Percentiles rank a stretch among this genome's conserved stretches.
phyloP scores from a whole-genome alignment of 176 grass and related monocot genomes.

The Otatea glauca region DNA sequence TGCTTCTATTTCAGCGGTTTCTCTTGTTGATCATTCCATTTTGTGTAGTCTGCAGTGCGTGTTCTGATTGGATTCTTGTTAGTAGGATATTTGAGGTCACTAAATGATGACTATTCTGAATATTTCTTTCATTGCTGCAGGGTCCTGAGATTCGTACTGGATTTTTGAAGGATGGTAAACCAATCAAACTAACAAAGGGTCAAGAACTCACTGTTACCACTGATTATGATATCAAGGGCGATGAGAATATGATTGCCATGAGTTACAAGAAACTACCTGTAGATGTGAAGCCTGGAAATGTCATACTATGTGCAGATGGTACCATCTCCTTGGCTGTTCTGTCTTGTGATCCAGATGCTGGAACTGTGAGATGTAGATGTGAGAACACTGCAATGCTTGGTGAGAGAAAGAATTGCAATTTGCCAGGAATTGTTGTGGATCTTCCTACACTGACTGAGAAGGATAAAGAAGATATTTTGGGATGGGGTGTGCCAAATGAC shows the following conservation, averaged over 20 bases:
- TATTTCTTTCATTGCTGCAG: conserved; percentile 39
- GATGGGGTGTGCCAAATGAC: conserved; percentile 85
- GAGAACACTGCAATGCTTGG: conserved; percentile 84
- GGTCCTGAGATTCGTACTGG: conserved; percentile 95
- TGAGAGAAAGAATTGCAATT: conserved; percentile 94
- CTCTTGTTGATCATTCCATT: background rate
- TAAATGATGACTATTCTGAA: conserved; percentile 5
- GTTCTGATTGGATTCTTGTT: background rate
- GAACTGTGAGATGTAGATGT: conserved; percentile 86
- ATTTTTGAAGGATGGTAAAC: conserved; percentile 88
- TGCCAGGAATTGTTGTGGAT: conserved; percentile 89
- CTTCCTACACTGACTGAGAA: conserved; percentile 89
- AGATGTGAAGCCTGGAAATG: conserved; percentile 85
- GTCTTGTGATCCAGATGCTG: conserved; percentile 76
- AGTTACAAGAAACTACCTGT: conserved; percentile 95
- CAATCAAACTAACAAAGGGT: conserved; percentile 82
- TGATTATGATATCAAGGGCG: conserved; percentile 88
- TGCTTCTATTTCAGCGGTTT: background rate
- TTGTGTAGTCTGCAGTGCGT: background rate
- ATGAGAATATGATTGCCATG: conserved; percentile 78
- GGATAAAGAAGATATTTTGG: conserved; percentile 87
- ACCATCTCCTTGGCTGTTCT: conserved; percentile 81
- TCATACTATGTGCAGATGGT: conserved; percentile 85
- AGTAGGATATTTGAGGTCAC: background rate
- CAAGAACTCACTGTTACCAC: conserved; percentile 85